Evolutionary conservation across 1,284 basidiomycete species (phyloP).

Genomic region (Sanghuangporus sanghuang): DNA sequence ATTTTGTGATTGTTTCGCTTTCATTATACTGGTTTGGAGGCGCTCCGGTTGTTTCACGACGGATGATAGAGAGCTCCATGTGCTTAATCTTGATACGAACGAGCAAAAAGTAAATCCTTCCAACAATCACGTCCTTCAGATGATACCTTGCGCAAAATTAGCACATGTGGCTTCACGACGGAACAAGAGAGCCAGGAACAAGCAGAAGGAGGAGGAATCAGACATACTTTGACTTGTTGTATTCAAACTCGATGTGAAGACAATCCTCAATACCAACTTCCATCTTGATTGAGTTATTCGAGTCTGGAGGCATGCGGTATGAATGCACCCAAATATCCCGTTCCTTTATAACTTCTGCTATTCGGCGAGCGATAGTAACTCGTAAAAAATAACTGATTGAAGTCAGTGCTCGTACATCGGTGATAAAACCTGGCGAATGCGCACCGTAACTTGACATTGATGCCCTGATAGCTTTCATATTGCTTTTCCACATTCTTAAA

Average conservation of each 20-base stretch:
- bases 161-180: background rate
- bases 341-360: conserved; percentile 92
- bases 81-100: conserved; percentile 99
- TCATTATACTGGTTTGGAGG: conserved; percentile 99
- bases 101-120: conserved; percentile 98
- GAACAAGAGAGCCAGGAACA: background rate
- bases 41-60: conserved; percentile 93
- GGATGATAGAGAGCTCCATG: conserved; percentile 98
- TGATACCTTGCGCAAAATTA: conserved; percentile 69
- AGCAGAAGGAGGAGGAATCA: background rate
- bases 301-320: conserved; percentile 97
- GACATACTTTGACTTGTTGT: conserved; percentile 96
- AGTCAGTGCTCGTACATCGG: no score
- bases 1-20: conserved; percentile 98
- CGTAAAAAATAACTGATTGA: conserved; percentile 83
- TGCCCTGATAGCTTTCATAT: conserved; percentile 96
- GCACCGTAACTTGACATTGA: conserved; percentile 94
- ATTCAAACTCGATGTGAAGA: conserved; percentile 98
- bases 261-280: conserved; percentile 99
- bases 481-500: conserved; percentile 99
- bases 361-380: conserved; percentile 83
- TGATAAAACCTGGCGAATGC: conserved; percentile 23
- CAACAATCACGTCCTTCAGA: conserved; percentile 97
- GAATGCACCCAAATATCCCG: conserved; percentile 97
- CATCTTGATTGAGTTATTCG: conserved; percentile 99